These are phyloP conservation scores for Apium graveolens DNA, from an alignment of 129 eudicot species.

Conservation along the genomic window DNA sequence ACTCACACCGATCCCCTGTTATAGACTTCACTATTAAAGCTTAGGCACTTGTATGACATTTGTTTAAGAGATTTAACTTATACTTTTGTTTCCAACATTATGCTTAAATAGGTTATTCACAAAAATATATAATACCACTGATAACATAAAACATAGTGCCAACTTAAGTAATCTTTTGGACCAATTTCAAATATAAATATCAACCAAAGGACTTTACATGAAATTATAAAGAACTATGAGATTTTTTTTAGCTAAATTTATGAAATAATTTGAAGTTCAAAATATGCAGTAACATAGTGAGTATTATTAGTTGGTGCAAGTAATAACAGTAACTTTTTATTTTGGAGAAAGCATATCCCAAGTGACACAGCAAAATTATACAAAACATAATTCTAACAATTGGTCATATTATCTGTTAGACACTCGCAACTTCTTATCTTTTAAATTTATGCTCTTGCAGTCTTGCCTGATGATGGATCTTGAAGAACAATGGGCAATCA, in stretches of 20 bases:
- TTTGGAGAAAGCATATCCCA: neutral
- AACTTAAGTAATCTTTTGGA: neutral
- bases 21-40: neutral
- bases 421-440: neutral
- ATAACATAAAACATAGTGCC: neutral
- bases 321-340: neutral
- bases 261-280: neutral
- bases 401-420: neutral
- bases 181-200: neutral
- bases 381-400: neutral
- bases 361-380: neutral
- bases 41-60: neutral
- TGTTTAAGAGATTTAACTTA: no score
- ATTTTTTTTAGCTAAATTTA: no score
- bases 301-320: neutral
- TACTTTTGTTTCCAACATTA: no score
- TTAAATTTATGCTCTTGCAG: neutral
- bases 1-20: neutral
- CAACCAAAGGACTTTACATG: neutral
- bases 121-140: neutral
- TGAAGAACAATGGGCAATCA: neutral
- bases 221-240: neutral
- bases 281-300: neutral
- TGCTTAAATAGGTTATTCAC: neutral
- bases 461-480: neutral